Evolutionary conservation across 192 early-diverging fungal species (phyloP), one percentile per base, ranked within the genome.

Genomic region (Entomortierella lignicola): DNA sequence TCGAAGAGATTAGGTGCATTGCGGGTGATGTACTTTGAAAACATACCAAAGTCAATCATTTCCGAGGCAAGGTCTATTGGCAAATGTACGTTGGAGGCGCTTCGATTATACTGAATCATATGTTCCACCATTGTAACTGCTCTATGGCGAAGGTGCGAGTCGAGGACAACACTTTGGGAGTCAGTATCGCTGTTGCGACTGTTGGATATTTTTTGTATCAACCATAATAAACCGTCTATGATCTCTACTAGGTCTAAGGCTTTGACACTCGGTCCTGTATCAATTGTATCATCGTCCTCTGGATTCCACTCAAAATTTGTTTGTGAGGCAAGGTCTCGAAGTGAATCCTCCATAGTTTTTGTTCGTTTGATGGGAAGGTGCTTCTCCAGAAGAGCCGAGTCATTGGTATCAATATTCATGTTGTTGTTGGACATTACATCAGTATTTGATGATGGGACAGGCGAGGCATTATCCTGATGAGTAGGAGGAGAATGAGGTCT

Each of bases 1-100:
- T 77, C 55, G 48, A 85, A 85, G 8, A 89, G 34, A 65, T 82
- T 66, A 8, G 88, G 88, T 0, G 77, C 63, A 63, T 83, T 82
- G 1, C 77, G 69, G 4, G 54, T 37, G 13, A 71, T 31, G 25
- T 67, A 83, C 21, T 74, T 70, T 34, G 63, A 65, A 34, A 79
- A 79, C 56, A 55, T 62, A 23, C 8, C 52, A 66, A 60, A 70
- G 43, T 70, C 68, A 37, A 79, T 79, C 10, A 23, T 21, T 37
- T 79, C 75, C 13, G 30, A 3, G 18, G 55, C n/a, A 5, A 79
- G 41, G 10, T 69, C 75, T 0, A 79, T 18, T 25, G 67, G 68
- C 0, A 57, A 31, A 30, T 58, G 53, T 11, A 53, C 31, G 21
- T 44, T 23, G 11, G 61, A 47, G 0, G 41, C 12, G 23, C 37